Evolutionary conservation across 805 yeast genomes (phyloP).

Genomic region (Tetrapisispora iriomotensis): DNA sequence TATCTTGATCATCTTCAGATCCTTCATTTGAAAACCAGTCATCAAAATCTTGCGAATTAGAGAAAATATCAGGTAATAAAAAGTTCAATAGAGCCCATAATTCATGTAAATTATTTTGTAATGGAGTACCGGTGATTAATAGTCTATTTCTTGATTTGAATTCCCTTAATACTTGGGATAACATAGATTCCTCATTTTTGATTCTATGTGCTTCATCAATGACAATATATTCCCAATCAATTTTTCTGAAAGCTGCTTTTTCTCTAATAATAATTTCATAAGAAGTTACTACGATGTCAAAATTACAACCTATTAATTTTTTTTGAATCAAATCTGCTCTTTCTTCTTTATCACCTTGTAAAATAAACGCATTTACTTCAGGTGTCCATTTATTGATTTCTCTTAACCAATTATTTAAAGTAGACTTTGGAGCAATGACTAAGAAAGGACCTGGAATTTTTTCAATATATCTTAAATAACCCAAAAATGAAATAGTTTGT

Average conservation of each 20-base stretch:
- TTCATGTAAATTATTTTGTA: constrained; percentile 71
- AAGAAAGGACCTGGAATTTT: constrained; percentile 61
- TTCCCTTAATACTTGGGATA: constrained; percentile 65
- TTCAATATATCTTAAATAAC: constrained; percentile 56
- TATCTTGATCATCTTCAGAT: constrained; percentile 36
- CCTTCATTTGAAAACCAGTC: constrained; percentile 53
- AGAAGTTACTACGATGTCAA: constrained; percentile 63
- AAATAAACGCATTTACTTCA: constrained; percentile 56
- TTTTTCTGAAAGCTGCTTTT: constrained; percentile 53
- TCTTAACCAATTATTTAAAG: constrained; percentile 71
- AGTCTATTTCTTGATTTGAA: constrained; percentile 62
- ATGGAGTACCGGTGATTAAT: constrained; percentile 73
- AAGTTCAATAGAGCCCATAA: constrained; percentile 74
- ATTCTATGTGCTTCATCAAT: constrained; percentile 78
- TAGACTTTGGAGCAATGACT: constrained; percentile 70
- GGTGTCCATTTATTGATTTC: constrained; percentile 77
- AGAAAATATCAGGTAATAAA: constrained; percentile 67
- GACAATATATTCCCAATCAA: constrained; percentile 66
- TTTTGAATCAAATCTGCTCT: constrained; percentile 46
- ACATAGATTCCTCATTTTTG: constrained; percentile 62
- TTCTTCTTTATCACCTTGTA: constrained; percentile 67
- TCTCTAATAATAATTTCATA: constrained; percentile 73
- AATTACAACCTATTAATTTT: constrained; percentile 46
- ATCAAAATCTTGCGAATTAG: constrained; percentile 64
- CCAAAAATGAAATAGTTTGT: constrained; percentile 69